Evolutionary conservation across 2,329 filamentous ascomycete genomes (phyloP).

Genomic region (Fusarium sp.): DNA sequence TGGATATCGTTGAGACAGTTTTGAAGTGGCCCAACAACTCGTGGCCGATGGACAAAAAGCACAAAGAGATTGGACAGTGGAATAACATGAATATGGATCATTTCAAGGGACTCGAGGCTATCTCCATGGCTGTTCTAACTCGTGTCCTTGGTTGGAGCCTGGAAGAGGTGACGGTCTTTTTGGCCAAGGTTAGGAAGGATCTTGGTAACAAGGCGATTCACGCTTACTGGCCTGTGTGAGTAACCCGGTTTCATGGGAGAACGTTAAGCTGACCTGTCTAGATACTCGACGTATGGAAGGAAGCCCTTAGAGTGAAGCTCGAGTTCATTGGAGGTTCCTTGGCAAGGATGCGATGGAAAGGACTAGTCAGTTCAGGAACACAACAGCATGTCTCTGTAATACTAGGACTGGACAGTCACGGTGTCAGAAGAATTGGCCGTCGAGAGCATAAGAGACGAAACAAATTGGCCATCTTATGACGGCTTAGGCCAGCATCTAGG

Average conservation of each 20-base stretch:
- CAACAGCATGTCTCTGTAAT: background rate
- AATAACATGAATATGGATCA: constrained; percentile 23
- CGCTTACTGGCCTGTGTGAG: constrained; percentile 39
- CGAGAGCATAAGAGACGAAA: too few species aligned
- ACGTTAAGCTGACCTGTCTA: background rate
- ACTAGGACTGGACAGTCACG: background rate
- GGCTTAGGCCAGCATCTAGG: too few species aligned
- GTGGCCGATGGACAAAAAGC: constrained; percentile 26
- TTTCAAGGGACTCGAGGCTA: constrained; percentile 25
- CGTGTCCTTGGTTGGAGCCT: constrained; percentile 22
- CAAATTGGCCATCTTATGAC: too few species aligned
- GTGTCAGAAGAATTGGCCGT: too few species aligned
- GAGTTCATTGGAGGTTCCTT: background rate
- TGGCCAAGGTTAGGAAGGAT: constrained; percentile 27
- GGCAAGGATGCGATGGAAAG: background rate
- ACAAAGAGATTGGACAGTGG: constrained; percentile 35
- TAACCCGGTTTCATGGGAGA: fast-evolving
- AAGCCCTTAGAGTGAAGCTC: background rate
- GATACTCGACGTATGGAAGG: constrained; percentile 26
- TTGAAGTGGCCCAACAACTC: constrained; percentile 39
- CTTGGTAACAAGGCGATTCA: constrained; percentile 28
- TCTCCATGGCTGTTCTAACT: constrained; percentile 25
- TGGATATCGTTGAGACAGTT: constrained; percentile 20
- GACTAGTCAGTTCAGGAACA: background rate
- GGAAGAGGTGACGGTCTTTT: constrained; percentile 19